Base-by-base conservation (phyloP, 2,329 filamentous ascomycete genomes). In the Scleromitrula shiraiana region DNA sequence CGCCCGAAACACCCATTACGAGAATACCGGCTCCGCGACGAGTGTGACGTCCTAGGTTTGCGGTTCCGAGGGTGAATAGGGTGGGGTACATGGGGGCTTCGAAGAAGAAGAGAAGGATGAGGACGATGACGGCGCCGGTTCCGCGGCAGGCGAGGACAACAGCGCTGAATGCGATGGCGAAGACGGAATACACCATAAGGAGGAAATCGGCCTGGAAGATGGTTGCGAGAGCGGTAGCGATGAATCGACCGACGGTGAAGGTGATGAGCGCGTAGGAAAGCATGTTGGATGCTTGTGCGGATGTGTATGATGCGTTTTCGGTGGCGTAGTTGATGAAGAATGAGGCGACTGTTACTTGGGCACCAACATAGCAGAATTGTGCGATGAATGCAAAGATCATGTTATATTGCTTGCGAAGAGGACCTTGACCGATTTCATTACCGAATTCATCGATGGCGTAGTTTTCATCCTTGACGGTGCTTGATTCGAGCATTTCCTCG, bases 41-140 rank as follows among this genome's bases (percentile, higher is more conserved):
- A 29, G 82, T 86, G 67, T 91, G 82, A 15, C 80, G 76, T 5
- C 87, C 86, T 1, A 89, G 72, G 2, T 84, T 85, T 19, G 83
- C 76, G 70, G 88, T 87, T 7, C 83, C 83, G 2, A 90, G 72
- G 0, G 85, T 84, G 24, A 91, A 80, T 59, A 91, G 88, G 15
- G 85, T 89, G 0, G 86, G 85, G 70, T 90, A 91, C 64, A 82
- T 85, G 60, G 88, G 84, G 4, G 78, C 83, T 66, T 88, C 86
- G 65, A 90, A 90, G 70, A 90, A 88, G 20, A 89, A 72, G 6
- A 82, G 78, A 8, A 85, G 53, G 64, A 80, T 85, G 24, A 88
- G 74, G 72, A 88, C 80, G 5, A 72, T 68, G 52, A 80, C 67
- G 37, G 74, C 75, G 0, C 64, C 64, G 53, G 71, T 68, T n/a